These are phyloP conservation scores for Achlya hypogyna DNA, from an alignment of 352 stramenopile genomes.

Conservation along the genomic window DNA sequence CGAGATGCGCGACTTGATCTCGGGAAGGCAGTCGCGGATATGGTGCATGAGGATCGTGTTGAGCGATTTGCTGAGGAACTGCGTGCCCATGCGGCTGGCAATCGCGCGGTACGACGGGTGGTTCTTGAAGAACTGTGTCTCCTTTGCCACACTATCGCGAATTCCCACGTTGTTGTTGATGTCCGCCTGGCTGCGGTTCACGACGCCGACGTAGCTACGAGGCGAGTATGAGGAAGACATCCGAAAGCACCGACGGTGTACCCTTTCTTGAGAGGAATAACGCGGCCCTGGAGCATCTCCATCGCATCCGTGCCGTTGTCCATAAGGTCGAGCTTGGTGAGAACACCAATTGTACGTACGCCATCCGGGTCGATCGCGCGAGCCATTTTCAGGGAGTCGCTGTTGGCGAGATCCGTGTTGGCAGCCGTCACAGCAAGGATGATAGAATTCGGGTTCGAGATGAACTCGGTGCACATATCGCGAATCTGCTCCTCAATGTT, in stretches of 20 bases:
- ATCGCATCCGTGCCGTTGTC: constrained; percentile 97
- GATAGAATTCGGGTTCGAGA: constrained; percentile 98
- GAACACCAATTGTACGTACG: constrained; percentile 96
- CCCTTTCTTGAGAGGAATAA: constrained; percentile 95
- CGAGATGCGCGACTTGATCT: constrained; percentile 97
- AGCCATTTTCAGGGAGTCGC: constrained; percentile 97
- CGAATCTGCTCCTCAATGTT: constrained; percentile 99
- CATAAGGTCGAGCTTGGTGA: constrained; percentile 99
- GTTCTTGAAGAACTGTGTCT: constrained; percentile 95
- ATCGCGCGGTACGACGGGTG: constrained; percentile 93
- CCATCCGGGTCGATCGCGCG: constrained; percentile 88
- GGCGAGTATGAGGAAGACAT: not conserved
- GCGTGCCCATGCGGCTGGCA: constrained; percentile 91
- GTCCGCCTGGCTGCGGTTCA: constrained; percentile 98
- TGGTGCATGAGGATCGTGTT: constrained; percentile 99
- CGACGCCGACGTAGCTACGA: constrained; percentile 83
- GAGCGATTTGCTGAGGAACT: constrained; percentile 93
- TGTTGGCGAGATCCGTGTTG: constrained; percentile 99
- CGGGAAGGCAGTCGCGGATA: constrained; percentile 97
- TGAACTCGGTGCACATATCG: constrained; percentile 98
- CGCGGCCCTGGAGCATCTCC: constrained; percentile 93
- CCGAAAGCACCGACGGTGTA: constrained; percentile 41
- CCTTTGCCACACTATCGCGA: constrained; percentile 90
- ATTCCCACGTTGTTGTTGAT: constrained; percentile 96
- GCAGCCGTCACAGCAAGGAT: constrained; percentile 97